Conservation (phyloP, 2,329 filamentous ascomycete species). For the Leptographium flavum region DNA sequence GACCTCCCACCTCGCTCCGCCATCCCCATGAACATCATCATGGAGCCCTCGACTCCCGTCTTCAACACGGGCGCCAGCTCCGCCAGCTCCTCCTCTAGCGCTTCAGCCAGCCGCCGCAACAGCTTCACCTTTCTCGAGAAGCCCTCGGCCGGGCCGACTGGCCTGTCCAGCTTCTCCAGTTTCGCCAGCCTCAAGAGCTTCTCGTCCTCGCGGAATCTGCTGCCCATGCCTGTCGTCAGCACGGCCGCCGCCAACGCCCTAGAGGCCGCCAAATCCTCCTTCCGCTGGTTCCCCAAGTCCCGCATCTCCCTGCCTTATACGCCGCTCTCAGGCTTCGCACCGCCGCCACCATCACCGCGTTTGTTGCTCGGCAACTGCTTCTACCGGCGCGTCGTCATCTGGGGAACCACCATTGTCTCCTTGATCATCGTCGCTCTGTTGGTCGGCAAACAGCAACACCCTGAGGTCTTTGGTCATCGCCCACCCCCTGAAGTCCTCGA, state of each 20-base stretch:
- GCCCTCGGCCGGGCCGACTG: background rate
- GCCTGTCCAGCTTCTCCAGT: constrained; percentile 5
- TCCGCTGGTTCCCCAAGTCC: constrained; percentile 7
- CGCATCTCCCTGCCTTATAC: constrained; percentile 7
- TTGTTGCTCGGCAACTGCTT: constrained; percentile 33
- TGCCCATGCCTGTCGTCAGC: constrained; percentile 10
- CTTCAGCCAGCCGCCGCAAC: constrained; percentile 9
- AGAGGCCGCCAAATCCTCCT: constrained; percentile 7
- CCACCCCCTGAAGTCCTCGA: constrained; percentile 11
- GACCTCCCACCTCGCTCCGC: background rate
- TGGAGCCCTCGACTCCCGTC: constrained; percentile 5
- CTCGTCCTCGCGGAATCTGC: constrained; percentile 6
- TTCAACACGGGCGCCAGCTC: constrained; percentile 4
- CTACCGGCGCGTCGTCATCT: constrained; percentile 37
- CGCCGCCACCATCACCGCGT: constrained; percentile 1
- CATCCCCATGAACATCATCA: background rate
- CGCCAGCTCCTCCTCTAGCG: constrained; percentile 7
- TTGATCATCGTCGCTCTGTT: constrained; percentile 12
- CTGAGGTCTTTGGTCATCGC: constrained; percentile 11
- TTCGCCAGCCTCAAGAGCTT: constrained; percentile 6
- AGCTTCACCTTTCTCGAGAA: constrained; percentile 11
- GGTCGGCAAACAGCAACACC: constrained; percentile 10
- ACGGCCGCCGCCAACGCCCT: constrained; percentile 8
- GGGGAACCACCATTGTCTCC: constrained; percentile 24
- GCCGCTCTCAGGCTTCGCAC: background rate